Evolutionary conservation across 2,329 filamentous ascomycete genomes (phyloP), one percentile per base, ranked within the genome.

Genomic region (Tetracladium maxilliforme): DNA sequence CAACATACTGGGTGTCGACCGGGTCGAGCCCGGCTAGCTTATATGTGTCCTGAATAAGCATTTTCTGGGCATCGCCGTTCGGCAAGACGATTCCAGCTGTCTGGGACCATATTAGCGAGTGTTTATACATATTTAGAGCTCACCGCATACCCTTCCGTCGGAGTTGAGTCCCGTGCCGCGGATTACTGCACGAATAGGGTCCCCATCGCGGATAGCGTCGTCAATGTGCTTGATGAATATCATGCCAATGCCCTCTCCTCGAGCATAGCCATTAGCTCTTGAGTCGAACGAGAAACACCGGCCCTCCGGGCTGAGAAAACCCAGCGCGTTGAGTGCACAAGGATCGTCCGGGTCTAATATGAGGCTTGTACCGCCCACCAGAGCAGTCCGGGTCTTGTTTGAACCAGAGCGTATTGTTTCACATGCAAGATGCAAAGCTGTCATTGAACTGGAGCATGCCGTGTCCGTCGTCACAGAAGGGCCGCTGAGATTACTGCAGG

Each of bases 201-300:
- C 69, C 13, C 65, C 64, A 33, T 69, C 62, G 9, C 51, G 49
- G 6, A 76, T 33, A 2, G 71, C 72, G 39, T 70, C 61, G 5
- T 54, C 48, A 0, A 76, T 45, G 3, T 57, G 57, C 43, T 76
- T 77, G 23, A 78, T 38, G 5, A 75, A 36, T 2, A 77, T 43
- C 10, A 65, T 54, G 0, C 58, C 67, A 16, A 66, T 52, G 1
- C 70, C 72, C 36, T 78, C 72, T 2, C 70, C 71, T 19, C 70
- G 55, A 0, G 62, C 69, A 35, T 77, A 78, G 2, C 73, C 73
- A 27, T 69, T 63, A 11, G 67, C 72, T 3, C 58, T 51, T 11
- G 52, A 39, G 32, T 75, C 70, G 33, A 70, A 73, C 5, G 62
- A 63, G 30, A 56, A 58, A 18, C 51, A 58, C 30, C 52, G 61